Percentiles rank a stretch among this genome's conserved stretches.
phyloP scores from a whole-genome alignment of 441 rosid species.

The Gossypium schwendimanii region DNA sequence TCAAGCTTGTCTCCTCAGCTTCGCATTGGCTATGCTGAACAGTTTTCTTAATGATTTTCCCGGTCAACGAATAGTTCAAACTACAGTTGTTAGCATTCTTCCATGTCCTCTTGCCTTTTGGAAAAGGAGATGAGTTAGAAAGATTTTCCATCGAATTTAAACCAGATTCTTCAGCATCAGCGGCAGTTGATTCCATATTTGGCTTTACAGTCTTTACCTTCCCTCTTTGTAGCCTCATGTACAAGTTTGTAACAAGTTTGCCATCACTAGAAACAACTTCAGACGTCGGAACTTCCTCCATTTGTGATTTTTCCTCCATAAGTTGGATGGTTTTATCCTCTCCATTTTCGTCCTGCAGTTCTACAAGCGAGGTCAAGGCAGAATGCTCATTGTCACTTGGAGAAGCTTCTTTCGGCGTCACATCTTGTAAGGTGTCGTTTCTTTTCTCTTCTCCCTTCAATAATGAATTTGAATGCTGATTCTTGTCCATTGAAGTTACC shows the following conservation, averaged over 20 bases:
- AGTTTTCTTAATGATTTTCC: constrained; percentile 24
- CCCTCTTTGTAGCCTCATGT: constrained; percentile 17
- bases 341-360: constrained; percentile 29
- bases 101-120: constrained; percentile 24
- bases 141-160: background rate
- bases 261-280: constrained; percentile 19
- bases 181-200: constrained; percentile 14
- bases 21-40: constrained; percentile 11
- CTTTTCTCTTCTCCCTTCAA: constrained; percentile 25
- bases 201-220: constrained; percentile 22
- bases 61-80: constrained; percentile 16
- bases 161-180: background rate
- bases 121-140: constrained; percentile 20
- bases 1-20: constrained; percentile 17
- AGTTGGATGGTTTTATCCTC: constrained; percentile 17
- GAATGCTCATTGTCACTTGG: constrained; percentile 28
- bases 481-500: constrained; percentile 14
- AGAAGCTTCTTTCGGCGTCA: constrained; percentile 13
- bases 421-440: constrained; percentile 17
- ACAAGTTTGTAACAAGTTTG: constrained; percentile 18
- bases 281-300: constrained; percentile 17
- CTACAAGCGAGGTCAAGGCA: constrained; percentile 29
- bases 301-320: constrained; percentile 16
- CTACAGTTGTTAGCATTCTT: constrained; percentile 17
- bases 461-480: constrained; percentile 15